Evolutionary conservation across 305 asterid genomes (phyloP).

Genomic region (Coffea humblotiana): DNA sequence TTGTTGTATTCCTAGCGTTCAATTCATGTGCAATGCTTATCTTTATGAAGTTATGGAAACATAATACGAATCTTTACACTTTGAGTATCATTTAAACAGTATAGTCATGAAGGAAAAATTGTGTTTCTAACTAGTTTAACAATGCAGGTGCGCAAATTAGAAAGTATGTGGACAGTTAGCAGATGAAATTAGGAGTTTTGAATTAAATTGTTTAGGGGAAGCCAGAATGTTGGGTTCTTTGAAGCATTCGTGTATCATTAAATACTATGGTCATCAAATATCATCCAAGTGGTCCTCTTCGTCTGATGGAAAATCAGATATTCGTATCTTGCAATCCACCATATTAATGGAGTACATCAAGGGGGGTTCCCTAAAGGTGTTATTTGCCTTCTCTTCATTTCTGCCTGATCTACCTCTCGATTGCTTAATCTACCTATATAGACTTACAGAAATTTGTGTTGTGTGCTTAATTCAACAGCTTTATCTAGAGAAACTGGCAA

Average conservation of each 20-base stretch:
- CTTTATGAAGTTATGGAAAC: not conserved
- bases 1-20: not conserved
- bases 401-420: not conserved
- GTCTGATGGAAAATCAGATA: slow-evolving; percentile 46
- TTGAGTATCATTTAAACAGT: not conserved
- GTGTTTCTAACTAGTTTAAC: slow-evolving; percentile 16
- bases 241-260: slow-evolving; percentile 79
- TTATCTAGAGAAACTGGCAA: slow-evolving; percentile 63
- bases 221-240: slow-evolving; percentile 70
- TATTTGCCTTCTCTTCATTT: slow-evolving; percentile 8
- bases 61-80: not conserved
- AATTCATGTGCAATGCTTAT: not conserved
- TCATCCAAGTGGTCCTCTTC: slow-evolving; percentile 69
- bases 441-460: not conserved
- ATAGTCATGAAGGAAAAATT: not conserved
- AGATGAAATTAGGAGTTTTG: slow-evolving; percentile 68
- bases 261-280: slow-evolving; percentile 84
- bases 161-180: slow-evolving; percentile 55
- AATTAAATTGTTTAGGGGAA: slow-evolving; percentile 79
- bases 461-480: slow-evolving; percentile 41
- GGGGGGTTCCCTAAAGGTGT: slow-evolving; percentile 91
- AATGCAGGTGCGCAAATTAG: slow-evolving; percentile 78
- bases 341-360: slow-evolving; percentile 76
- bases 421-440: not conserved
- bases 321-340: slow-evolving; percentile 61